A percentile compares a stretch with the other conserved stretches of the same genome.
Conservation (phyloP, 495 filamentous ascomycete species). For the Lindgomyces ingoldianus region DNA sequence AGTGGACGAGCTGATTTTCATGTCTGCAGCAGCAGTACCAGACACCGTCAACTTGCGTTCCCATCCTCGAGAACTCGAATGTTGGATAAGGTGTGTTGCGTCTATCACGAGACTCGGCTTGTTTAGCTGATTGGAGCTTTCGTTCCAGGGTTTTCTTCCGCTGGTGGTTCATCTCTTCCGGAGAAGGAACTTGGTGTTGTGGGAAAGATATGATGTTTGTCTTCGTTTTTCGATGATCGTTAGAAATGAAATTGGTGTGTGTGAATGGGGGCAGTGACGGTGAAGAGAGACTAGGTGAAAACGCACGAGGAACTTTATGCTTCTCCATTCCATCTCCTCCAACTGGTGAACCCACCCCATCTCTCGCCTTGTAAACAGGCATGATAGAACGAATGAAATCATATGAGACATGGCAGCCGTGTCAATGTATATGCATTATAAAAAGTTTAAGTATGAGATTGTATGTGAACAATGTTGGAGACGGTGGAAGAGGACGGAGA, state of each 20-base stretch:
- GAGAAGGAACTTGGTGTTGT: background rate
- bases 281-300: background rate
- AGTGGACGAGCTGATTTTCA: background rate
- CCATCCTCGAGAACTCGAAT: background rate
- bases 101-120: background rate
- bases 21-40: background rate
- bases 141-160: background rate
- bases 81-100: background rate
- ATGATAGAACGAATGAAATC: background rate
- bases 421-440: background rate
- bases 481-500: background rate
- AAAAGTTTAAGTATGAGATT: background rate
- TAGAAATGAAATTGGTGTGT: background rate
- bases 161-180: background rate
- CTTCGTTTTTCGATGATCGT: background rate
- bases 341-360: background rate
- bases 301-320: background rate
- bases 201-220: background rate
- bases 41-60: background rate
- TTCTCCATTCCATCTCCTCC: background rate
- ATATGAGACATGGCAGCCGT: background rate
- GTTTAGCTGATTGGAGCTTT: background rate
- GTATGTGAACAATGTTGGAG: background rate
- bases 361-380: background rate
- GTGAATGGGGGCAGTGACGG: background rate